Base-by-base conservation (phyloP, 2,329 filamentous ascomycete species). In the Aspergillus ibericus region DNA sequence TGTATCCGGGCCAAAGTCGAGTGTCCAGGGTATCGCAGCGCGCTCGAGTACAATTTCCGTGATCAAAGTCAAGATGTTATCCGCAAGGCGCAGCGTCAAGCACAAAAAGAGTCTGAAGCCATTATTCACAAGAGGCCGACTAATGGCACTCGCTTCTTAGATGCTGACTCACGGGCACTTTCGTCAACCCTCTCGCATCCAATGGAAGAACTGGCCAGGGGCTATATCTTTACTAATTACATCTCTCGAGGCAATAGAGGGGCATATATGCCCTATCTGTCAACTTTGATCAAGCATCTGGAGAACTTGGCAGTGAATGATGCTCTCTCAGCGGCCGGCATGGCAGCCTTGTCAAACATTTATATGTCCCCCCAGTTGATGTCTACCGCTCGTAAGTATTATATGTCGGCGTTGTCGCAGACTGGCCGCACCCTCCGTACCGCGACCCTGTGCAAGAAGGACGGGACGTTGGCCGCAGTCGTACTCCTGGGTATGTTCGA, bases 51-150 rank as follows among this genome's bases (percentile, higher is more conserved):
- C n/a, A 29, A 5, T 6, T 55, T 55, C 27, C 52, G 52, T 18
- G 52, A 55, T 9, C 52, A 55, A 9, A 55, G 52, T 38, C 20
- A 32, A 7, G 52, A 55, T 22, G 52, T 55, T 8, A 55, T 55
- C 18, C 36, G 52, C n/a, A 55, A 55, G n/a, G 52, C 36, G 13
- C 38, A 46, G 22, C 36, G 25, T 20, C 27, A 18, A 13, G 25
- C 22, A 10, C n/a, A 27, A 25, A 47, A 7, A 32, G 22, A 15
- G 12, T 15, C 29, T 16, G 32, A 55, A 13, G 35, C 18, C 16
- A 36, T 5, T 9, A 36, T 7, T 7, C 27, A 15, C 22, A 38
- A 53, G 35, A 16, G 18, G 25, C 9, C 15, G 15, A 15, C 5
- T 25, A 48, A 29, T 16, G 25, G n/a, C 10, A 2, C 12, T 6